phyloP scores from a whole-genome alignment of 352 stramenopile species.

The Pythium biforme region DNA sequence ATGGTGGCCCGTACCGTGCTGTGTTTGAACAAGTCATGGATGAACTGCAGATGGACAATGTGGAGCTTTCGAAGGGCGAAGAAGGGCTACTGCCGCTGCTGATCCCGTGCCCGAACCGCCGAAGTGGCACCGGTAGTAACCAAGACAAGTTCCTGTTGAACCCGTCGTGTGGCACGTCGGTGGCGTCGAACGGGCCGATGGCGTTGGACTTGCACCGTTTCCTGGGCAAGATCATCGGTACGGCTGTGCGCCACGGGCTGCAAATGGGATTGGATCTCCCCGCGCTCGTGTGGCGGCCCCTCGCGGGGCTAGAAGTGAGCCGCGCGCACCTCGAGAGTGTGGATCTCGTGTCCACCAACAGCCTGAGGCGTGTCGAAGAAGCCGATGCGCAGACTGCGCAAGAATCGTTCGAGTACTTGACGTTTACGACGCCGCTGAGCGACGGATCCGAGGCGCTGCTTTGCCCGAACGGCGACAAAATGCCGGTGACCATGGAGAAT shows the following conservation, averaged over 20 bases:
- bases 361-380: conserved; percentile 62
- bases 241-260: conserved; percentile 94
- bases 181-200: conserved; percentile 84
- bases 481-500: conserved; percentile 64
- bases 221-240: conserved; percentile 96
- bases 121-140: conserved; percentile 83
- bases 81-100: conserved; percentile 85
- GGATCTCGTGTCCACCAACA: conserved; percentile 73
- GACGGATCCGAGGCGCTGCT: conserved; percentile 75
- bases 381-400: conserved; percentile 34
- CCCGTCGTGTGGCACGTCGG: conserved; percentile 75
- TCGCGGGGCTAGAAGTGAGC: conserved; percentile 76
- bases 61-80: conserved; percentile 83
- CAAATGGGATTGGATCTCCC: conserved; percentile 92
- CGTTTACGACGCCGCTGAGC: conserved; percentile 75
- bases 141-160: conserved; percentile 93
- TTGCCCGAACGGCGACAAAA: conserved; percentile 64
- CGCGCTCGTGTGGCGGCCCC: conserved; percentile 81
- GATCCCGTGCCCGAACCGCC: conserved; percentile 88
- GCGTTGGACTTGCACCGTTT: conserved; percentile 94
- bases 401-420: conserved; percentile 70
- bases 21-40: conserved; percentile 97
- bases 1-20: conserved; percentile 97
- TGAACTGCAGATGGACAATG: conserved; percentile 92
- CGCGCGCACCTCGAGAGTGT: conserved; percentile 77